These are phyloP conservation scores for Pontederia crassipes DNA, from an alignment of 176 grass and related monocot species.

Conservation along the genomic window DNA sequence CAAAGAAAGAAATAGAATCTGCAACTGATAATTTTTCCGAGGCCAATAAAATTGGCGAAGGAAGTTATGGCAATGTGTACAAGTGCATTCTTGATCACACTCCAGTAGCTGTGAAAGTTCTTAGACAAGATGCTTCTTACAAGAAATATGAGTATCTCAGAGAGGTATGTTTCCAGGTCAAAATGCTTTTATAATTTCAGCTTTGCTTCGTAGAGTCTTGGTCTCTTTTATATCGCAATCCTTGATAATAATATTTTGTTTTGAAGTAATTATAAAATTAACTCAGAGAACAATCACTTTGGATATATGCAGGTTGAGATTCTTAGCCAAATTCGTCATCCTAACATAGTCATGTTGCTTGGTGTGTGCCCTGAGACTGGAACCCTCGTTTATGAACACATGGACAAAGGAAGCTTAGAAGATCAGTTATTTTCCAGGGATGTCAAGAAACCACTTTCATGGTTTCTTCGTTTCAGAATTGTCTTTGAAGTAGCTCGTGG, in stretches of 20 bases:
- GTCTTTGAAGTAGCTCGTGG: conserved; percentile 68
- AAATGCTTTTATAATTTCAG: neutral
- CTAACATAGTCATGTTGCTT: conserved; percentile 63
- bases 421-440: conserved; percentile 46
- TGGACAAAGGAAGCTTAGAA: conserved; percentile 81
- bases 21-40: conserved; percentile 83
- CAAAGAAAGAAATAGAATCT: conserved; percentile 71
- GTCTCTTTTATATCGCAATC: too few species aligned
- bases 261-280: neutral
- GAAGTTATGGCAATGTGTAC: conserved; percentile 81
- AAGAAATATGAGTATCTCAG: conserved; percentile 77
- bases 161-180: conserved; percentile 48
- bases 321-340: conserved; percentile 73
- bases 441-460: conserved; percentile 44
- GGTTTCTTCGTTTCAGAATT: conserved; percentile 63
- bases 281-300: neutral
- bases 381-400: conserved; percentile 80
- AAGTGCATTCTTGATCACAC: conserved; percentile 93
- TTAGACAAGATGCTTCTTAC: conserved; percentile 58
- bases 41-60: conserved; percentile 89
- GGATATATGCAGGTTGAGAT: conserved; percentile 50
- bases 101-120: conserved; percentile 84
- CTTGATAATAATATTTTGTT: too few species aligned
- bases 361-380: conserved; percentile 76
- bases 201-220: neutral